Conservation (phyloP, 1,284 basidiomycete genomes). For the Trichosporon asahii region DNA sequence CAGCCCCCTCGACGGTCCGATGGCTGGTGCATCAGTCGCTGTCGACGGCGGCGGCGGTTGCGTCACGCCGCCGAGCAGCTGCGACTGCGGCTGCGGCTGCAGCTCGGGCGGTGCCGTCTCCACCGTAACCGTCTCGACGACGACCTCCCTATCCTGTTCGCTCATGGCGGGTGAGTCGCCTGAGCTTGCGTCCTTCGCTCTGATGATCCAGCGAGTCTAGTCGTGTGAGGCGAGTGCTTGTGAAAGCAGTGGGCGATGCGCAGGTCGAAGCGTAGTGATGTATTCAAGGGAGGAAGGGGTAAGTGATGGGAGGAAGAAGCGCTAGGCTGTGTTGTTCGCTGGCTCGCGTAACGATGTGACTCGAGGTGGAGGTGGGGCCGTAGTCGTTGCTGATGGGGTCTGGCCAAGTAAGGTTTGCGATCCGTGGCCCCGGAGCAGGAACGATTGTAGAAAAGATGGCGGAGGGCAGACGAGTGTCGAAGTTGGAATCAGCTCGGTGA, state of each 20-base stretch:
- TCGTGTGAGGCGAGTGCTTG: too few relatives aligned
- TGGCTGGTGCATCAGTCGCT: not conserved
- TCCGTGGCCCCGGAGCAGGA: not conserved
- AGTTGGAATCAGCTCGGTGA: not conserved
- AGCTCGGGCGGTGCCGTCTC: not conserved
- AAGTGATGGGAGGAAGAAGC: not conserved
- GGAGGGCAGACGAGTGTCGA: not conserved
- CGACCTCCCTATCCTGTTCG: not conserved
- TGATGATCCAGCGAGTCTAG: too few relatives aligned
- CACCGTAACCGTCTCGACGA: not conserved
- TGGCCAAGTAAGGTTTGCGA: not conserved
- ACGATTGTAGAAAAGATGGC: not conserved
- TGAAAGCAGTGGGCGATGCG: too few relatives aligned
- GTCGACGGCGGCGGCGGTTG: not conserved
- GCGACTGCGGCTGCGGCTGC: not conserved
- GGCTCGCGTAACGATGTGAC: not conserved
- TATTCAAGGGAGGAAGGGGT: not conserved
- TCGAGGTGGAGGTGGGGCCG: not conserved
- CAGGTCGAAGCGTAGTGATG: too few relatives aligned
- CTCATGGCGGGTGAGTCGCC: not conserved
- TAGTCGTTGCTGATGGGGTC: not conserved
- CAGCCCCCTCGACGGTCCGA: not conserved
- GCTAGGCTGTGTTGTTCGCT: not conserved
- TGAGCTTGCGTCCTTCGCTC: not conserved
- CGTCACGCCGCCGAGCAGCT: not conserved